These are phyloP conservation scores for Neurospora sp. DNA, from an alignment of 495 filamentous ascomycete species.

Conservation along the genomic window DNA sequence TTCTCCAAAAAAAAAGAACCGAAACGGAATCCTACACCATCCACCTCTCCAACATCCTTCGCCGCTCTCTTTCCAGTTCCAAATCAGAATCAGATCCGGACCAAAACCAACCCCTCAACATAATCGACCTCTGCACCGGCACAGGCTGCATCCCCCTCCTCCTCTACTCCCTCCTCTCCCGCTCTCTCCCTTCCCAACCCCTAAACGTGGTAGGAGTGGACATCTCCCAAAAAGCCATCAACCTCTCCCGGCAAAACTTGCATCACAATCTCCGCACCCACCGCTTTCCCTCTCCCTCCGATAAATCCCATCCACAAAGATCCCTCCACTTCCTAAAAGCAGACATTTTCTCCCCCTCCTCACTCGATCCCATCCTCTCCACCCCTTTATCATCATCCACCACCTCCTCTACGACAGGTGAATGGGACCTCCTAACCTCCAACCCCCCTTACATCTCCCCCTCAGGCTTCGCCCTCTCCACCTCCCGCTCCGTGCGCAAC, in stretches of 20 bases:
- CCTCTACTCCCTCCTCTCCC: slow-evolving; percentile 46
- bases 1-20: slow-evolving; percentile 15
- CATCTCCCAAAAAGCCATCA: slow-evolving; percentile 49
- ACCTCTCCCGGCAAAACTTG: slow-evolving; percentile 53
- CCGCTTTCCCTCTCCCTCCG: neutral
- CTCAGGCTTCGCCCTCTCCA: slow-evolving; percentile 41
- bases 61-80: neutral
- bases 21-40: slow-evolving; percentile 65
- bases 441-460: slow-evolving; percentile 90
- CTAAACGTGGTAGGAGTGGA: slow-evolving; percentile 43
- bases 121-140: slow-evolving; percentile 84
- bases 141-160: slow-evolving; percentile 84
- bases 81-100: neutral
- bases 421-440: slow-evolving; percentile 64
- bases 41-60: slow-evolving; percentile 43
- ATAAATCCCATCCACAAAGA: neutral
- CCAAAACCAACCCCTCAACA: slow-evolving; percentile 30
- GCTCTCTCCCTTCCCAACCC: slow-evolving; percentile 1
- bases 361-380: slow-evolving; percentile 1
- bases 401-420: neutral
- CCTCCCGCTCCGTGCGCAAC: slow-evolving; percentile 61
- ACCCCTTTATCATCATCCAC: neutral
- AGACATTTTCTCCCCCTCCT: slow-evolving; percentile 42
- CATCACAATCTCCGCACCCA: slow-evolving; percentile 41
- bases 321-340: slow-evolving; percentile 39